Evolutionary conservation across 2,329 filamentous ascomycete genomes (phyloP).

Genomic region (Cladosporium sp.): DNA sequence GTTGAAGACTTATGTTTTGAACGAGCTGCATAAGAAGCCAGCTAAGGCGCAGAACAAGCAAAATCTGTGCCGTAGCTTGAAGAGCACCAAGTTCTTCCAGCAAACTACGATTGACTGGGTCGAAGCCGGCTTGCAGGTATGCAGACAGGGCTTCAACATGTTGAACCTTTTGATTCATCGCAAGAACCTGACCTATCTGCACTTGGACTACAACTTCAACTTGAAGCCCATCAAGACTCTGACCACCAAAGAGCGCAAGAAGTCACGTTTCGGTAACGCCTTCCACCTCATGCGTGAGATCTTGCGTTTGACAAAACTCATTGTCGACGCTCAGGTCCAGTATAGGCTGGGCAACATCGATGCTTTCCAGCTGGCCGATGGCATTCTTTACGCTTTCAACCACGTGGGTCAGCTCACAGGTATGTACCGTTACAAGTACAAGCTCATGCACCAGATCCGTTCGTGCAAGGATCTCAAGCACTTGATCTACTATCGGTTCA

Average conservation of each 20-base stretch:
- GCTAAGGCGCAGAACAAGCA: constrained; percentile 96
- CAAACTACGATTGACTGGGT: constrained; percentile 99
- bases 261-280: constrained; percentile 97
- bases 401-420: constrained; percentile 96
- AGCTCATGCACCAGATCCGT: constrained; percentile 98
- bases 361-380: constrained; percentile 95
- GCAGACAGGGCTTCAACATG: constrained; percentile 98
- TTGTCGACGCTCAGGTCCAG: constrained; percentile 97
- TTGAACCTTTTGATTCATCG: constrained; percentile 93
- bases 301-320: constrained; percentile 87
- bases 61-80: constrained; percentile 79
- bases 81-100: constrained; percentile 98
- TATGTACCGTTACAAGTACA: constrained; percentile 99
- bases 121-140: constrained; percentile 95
- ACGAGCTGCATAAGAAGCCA: constrained; percentile 92
- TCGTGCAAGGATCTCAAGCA: constrained; percentile 99
- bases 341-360: constrained; percentile 97
- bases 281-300: constrained; percentile 99
- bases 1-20: constrained; percentile 90
- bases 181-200: constrained; percentile 96
- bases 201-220: constrained; percentile 99
- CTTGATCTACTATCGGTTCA: constrained; percentile 98
- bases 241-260: constrained; percentile 98
- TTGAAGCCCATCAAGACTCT: constrained; percentile 97
- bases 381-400: constrained; percentile 99